Evolutionary conservation across 805 yeast species (phyloP), one percentile per base, ranked within the genome.

Genomic region (Metschnikowia kofuensis): DNA sequence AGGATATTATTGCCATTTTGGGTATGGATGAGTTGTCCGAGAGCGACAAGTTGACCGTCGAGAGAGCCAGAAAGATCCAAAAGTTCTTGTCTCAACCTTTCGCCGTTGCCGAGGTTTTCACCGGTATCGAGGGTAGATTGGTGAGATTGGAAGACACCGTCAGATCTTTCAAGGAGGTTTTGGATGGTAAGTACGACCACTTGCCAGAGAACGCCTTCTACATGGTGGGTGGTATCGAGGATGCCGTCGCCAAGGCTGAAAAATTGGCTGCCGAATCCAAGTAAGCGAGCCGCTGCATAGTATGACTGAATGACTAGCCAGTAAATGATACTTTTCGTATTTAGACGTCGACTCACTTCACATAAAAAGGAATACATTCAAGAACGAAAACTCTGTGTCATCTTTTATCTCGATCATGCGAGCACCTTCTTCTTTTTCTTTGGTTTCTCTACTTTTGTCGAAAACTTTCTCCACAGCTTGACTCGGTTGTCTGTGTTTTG

Each of bases 11-110:
- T 85, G 99, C 99, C 77, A 94, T 94, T 84, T 87, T 94, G 77
- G 99, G 99, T 91, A 94, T 94, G 99, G 99, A 94, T 79, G 99
- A 94, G 84, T 86, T 94, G 81, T 90, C 97, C 62, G 99, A 94
- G 83, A 79, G 85, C 67, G 99, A 94, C 80, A 94, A 94, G 82
- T 86, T 94, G 74, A 92, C 98, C 61, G 99, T 94, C 76, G 99
- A 94, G 85, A 92, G 99, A 84, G 99, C 99, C 67, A 89, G 99
- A 84, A 94, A 94, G 87, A 90, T 94, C 71, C 98, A 94, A 83
- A 89, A 98, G 83, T 94, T 94, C 96, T 83, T 94, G 76, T 94
- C 99, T 69, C 99, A 94, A 83, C 99, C 99, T 66, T 94, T 94
- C 78, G 94, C 98, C 55, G 99, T 94, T 64, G 99, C 99, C 66